These are phyloP conservation scores for Pyronema omphalodes DNA, from an alignment of 495 filamentous ascomycete genomes.

Conservation along the genomic window DNA sequence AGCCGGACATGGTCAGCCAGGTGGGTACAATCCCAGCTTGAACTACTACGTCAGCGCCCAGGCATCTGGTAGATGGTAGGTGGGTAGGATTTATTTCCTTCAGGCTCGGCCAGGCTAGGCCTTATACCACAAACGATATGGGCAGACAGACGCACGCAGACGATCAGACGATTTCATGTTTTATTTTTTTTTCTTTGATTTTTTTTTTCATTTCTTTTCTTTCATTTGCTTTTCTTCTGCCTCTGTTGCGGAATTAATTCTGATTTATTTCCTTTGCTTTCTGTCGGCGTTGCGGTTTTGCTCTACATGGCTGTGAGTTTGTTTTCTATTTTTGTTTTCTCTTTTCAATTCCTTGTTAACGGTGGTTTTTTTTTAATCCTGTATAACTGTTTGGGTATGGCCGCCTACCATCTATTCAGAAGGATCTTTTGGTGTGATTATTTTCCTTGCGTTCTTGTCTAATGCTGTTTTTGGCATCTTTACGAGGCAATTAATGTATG, in stretches of 20 bases:
- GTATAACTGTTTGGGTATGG: conserved; percentile 1
- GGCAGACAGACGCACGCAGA: conserved; percentile 12
- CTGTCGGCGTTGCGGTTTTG: background rate
- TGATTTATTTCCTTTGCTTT: conserved; percentile 4
- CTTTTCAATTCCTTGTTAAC: background rate
- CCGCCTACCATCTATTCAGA: background rate
- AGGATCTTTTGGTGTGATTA: conserved; percentile 5
- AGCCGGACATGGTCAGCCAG: conserved; percentile 87
- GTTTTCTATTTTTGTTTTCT: conserved; percentile 3
- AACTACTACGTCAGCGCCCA: conserved; percentile 62
- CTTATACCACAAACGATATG: background rate
- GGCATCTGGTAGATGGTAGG: conserved; percentile 47
- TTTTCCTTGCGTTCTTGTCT: conserved; percentile 24
- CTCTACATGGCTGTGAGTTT: conserved; percentile 10
- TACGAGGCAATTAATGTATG: conserved; percentile 2
- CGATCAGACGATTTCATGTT: conserved; percentile 6
- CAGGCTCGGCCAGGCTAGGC: background rate
- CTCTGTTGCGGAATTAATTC: conserved; percentile 8
- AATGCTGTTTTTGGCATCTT: conserved; percentile 12
- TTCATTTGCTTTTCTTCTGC: background rate
- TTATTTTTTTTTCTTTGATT: conserved; percentile 16
- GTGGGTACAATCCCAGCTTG: conserved; percentile 87
- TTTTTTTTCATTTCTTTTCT: conserved; percentile 22
- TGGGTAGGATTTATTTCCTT: conserved; percentile 18
- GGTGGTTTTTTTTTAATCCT: background rate